Base-by-base conservation (phyloP, 2,329 filamentous ascomycete genomes). In the Aulographum hederae region DNA sequence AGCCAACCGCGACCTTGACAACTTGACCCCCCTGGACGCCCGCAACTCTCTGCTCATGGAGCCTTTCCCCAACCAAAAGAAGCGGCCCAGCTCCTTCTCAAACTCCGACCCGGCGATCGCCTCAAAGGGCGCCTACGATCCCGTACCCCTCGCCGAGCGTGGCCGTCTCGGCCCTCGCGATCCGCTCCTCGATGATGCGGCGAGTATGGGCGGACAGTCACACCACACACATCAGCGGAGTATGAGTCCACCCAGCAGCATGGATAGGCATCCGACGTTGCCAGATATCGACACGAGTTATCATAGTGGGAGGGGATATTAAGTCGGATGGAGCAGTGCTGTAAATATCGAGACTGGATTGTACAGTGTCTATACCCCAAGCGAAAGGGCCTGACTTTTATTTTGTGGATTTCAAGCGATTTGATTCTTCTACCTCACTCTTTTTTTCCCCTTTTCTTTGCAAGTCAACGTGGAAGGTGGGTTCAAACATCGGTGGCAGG, bases 41-140 rank as follows among this genome's bases (percentile, higher is more conserved):
- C 78, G 80, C 48, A 86, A 86, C 61, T 85, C 78, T 10, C 69
- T 94, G 14, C 72, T 93, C 36, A 72, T 82, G 52, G 70, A 77
- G 32, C n/a, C n/a, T n/a, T n/a, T n/a, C n/a, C n/a, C n/a, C n/a
- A n/a, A n/a, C n/a, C n/a, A n/a, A n/a, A n/a, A n/a, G n/a, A n/a
- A n/a, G n/a, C n/a, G n/a, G n/a, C 67, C 68, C 11, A 52, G 53
- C 27, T 56, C 56, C 20, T 58, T 57, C 48, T 58, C 57, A 45
- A 16, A 16, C 6, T 10, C 16, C 10, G 15, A 10, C 15, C 21
- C 21, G 33, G 37, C 6, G 36, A 37, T 5, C 34, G 40, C 16
- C 29, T 33, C n/a, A 35, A 25, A 25, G 21, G n/a, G 21, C 8
- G 21, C 21, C n/a, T 27, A 25, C 31, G 32, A 20, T 20, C 33